Evolutionary conservation across 345 rosid species (phyloP).

Genomic region (Lumnitzera racemosa): DNA sequence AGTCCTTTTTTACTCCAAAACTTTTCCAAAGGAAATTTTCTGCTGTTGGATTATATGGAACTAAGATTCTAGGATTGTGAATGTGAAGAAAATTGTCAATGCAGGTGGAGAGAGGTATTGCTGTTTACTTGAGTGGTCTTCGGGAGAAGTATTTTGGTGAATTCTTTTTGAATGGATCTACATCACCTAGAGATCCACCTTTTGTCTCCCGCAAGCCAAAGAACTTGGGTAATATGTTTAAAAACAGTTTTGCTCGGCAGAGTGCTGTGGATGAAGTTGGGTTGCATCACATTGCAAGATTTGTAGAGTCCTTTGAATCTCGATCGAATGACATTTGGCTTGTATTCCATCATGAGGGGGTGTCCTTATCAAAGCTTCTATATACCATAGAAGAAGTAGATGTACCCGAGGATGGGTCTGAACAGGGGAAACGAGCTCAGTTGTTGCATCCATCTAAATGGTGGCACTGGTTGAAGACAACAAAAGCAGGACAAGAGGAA

Average conservation of each 20-base stretch:
- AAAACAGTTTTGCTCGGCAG: constrained; percentile 15
- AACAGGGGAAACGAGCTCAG: constrained; percentile 46
- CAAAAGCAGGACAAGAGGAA: constrained; percentile 77
- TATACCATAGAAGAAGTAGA: constrained; percentile 62
- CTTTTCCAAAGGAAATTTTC: too few species aligned
- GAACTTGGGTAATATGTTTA: constrained; percentile 14
- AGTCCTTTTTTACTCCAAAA: too few species aligned
- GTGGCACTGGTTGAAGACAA: constrained; percentile 97
- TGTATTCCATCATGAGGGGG: constrained; percentile 81
- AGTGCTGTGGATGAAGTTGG: constrained; percentile 52
- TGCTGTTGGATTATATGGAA: too few species aligned
- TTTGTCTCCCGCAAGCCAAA: constrained; percentile 19
- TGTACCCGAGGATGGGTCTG: constrained; percentile 32
- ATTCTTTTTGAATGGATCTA: constrained; percentile 64
- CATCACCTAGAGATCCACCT: constrained; percentile 31
- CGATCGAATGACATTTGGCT: constrained; percentile 86
- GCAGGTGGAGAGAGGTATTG: constrained; percentile 91
- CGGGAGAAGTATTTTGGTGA: constrained; percentile 96
- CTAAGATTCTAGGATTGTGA: too few species aligned
- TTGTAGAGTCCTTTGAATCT: constrained; percentile 90
- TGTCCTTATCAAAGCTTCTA: constrained; percentile 75
- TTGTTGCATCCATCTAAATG: constrained; percentile 79
- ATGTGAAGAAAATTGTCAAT: too few species aligned
- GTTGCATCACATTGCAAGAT: constrained; percentile 86
- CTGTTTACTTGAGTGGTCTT: constrained; percentile 76